A percentile compares a stretch with the other conserved stretches of the same genome.
phyloP scores from a whole-genome alignment of 352 stramenopile species.

The Ophiocytium majus region DNA sequence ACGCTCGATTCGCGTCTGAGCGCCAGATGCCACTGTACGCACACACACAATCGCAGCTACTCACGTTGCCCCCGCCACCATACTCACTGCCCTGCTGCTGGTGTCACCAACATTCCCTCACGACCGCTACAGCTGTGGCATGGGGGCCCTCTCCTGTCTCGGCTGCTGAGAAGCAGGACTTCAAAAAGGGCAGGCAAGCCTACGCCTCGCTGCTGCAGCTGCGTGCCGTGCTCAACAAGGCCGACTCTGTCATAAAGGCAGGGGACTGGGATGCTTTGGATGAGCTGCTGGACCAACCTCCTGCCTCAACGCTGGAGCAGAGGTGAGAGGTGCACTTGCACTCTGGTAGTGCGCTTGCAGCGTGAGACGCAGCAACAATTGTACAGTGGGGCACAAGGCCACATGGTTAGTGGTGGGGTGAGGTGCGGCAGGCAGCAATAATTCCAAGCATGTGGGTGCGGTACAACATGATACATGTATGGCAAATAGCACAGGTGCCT shows the following conservation, averaged over 20 bases:
- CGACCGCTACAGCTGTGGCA: too few relatives aligned
- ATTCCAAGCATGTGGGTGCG: neutral
- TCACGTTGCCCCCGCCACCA: too few relatives aligned
- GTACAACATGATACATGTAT: neutral
- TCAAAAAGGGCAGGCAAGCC: neutral
- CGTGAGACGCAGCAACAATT: too few relatives aligned
- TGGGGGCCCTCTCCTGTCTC: neutral
- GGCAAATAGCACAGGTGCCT: too few relatives aligned
- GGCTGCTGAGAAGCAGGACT: slow-evolving; percentile 12
- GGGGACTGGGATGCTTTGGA: neutral
- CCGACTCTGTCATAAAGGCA: neutral
- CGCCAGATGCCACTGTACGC: neutral
- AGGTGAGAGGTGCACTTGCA: neutral
- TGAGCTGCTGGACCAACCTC: neutral
- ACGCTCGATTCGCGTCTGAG: neutral
- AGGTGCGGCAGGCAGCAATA: neutral
- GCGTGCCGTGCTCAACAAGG: neutral
- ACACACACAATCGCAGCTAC: too few relatives aligned
- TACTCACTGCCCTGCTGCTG: neutral
- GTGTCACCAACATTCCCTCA: neutral
- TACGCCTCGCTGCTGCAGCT: neutral
- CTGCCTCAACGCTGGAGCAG: slow-evolving; percentile 15
- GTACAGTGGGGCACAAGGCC: neutral
- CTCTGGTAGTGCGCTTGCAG: neutral
- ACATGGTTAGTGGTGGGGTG: neutral